These are phyloP conservation scores for Ramalina peruviana DNA, from an alignment of 495 filamentous ascomycete species.

Conservation along the genomic window DNA sequence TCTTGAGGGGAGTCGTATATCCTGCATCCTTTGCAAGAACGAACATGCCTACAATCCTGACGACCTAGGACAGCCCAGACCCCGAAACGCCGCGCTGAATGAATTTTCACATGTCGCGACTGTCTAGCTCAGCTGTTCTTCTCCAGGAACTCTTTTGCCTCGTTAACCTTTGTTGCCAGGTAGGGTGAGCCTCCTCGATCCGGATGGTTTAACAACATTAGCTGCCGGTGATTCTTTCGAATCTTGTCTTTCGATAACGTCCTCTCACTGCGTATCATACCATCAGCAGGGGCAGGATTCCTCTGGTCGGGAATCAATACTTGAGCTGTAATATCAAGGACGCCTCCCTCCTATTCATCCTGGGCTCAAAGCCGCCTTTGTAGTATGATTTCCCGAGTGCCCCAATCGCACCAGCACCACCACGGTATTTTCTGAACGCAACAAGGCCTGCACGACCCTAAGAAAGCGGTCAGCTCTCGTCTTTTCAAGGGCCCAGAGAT, in stretches of 20 bases:
- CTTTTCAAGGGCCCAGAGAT: background rate
- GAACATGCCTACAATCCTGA: no score
- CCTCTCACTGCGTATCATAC: constrained; percentile 47
- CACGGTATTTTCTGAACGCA: constrained; percentile 69
- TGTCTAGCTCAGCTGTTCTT: constrained; percentile 34
- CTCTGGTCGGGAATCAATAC: constrained; percentile 35
- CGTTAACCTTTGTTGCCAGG: constrained; percentile 92
- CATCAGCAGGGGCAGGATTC: no score
- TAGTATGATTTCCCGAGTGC: constrained; percentile 83
- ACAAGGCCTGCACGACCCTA: constrained; percentile 86
- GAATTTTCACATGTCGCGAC: background rate
- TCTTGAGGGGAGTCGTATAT: no score
- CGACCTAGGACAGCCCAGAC: background rate
- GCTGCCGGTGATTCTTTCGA: constrained; percentile 86
- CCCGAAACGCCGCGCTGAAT: background rate
- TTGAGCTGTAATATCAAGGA: constrained; percentile 79
- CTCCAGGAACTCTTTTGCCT: constrained; percentile 92
- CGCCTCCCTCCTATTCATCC: constrained; percentile 85
- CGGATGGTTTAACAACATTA: constrained; percentile 97
- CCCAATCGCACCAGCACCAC: constrained; percentile 42
- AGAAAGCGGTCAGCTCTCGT: constrained; percentile 9
- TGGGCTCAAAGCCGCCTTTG: constrained; percentile 91
- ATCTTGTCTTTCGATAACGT: constrained; percentile 79
- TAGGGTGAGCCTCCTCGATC: constrained; percentile 96
- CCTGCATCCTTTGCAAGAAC: no score